Evolutionary conservation across 2,329 filamentous ascomycete genomes (phyloP).

Genomic region (Ophiostoma ips): DNA sequence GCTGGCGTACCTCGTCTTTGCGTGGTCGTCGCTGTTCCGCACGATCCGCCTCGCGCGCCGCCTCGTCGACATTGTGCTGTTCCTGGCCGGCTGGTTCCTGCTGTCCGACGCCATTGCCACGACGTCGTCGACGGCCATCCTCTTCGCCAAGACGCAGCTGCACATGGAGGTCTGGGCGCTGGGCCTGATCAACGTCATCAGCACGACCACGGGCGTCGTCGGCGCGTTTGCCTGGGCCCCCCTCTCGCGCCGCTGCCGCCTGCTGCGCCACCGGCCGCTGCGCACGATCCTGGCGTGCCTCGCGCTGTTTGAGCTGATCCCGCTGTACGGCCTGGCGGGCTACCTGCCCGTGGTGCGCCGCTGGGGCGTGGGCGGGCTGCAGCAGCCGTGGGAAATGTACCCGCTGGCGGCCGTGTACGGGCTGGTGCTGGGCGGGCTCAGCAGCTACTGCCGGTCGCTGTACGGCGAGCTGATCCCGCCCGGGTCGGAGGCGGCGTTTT

Average conservation of each 20-base stretch:
- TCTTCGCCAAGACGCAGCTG: conserved; percentile 89
- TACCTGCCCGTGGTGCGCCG: conserved; percentile 68
- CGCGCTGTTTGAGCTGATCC: conserved; percentile 78
- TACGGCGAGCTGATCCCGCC: conserved; percentile 90
- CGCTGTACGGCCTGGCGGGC: conserved; percentile 76
- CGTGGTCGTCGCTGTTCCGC: conserved; percentile 75
- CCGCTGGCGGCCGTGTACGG: conserved; percentile 82
- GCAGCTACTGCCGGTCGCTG: conserved; percentile 79
- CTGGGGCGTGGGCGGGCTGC: conserved; percentile 70
- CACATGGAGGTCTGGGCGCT: conserved; percentile 80
- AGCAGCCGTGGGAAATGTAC: conserved; percentile 95
- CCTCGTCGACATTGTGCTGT: conserved; percentile 60
- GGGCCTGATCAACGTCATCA: conserved; percentile 87
- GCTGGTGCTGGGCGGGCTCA: conserved; percentile 83
- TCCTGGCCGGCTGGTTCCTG: conserved; percentile 84
- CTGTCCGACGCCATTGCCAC: conserved; percentile 90
- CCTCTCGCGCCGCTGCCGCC: conserved; percentile 53
- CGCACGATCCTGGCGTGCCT: conserved; percentile 93
- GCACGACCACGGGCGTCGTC: conserved; percentile 67
- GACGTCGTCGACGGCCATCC: conserved; percentile 81
- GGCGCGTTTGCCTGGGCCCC: conserved; percentile 85
- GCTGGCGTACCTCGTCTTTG: conserved; percentile 61
- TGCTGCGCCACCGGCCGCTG: conserved; percentile 63
- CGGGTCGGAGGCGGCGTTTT: conserved; percentile 90
- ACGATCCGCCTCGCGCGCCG: conserved; percentile 63